A percentile compares a stretch with the other conserved stretches of the same genome.
phyloP scores from a whole-genome alignment of 2,329 filamentous ascomycete species.

The Plectosphaerella sp. region DNA sequence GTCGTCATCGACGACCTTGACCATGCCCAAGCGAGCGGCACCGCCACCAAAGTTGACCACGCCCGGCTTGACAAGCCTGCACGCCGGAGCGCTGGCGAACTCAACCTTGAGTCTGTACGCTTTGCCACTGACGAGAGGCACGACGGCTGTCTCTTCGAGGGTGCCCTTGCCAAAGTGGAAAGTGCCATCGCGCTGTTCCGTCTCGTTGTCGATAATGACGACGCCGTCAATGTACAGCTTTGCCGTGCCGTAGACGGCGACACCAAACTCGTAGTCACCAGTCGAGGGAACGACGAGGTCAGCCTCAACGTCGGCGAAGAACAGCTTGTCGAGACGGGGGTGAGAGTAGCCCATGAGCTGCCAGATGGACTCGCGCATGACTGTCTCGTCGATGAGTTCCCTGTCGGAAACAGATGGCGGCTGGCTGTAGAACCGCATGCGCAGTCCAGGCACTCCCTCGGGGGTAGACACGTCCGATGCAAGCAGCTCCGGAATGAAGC shows the following conservation, averaged over 20 bases:
- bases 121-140: constrained; percentile 52
- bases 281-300: constrained; percentile 2
- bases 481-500: constrained; percentile 48
- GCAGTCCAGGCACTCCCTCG: constrained; percentile 51
- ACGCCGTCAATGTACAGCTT: constrained; percentile 58
- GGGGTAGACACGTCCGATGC: constrained; percentile 44
- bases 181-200: constrained; percentile 55
- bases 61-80: constrained; percentile 28
- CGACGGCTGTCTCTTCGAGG: constrained; percentile 54
- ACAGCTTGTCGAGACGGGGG: background rate
- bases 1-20: constrained; percentile 39
- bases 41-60: background rate
- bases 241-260: constrained; percentile 60
- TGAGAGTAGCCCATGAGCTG: background rate
- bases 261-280: constrained; percentile 54
- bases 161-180: constrained; percentile 64
- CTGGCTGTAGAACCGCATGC: constrained; percentile 59
- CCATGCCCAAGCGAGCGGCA: background rate
- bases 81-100: constrained; percentile 54
- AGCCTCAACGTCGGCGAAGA: background rate
- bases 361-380: constrained; percentile 20
- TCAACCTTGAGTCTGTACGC: constrained; percentile 54
- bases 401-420: constrained; percentile 42
- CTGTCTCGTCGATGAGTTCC: constrained; percentile 42
- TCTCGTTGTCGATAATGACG: constrained; percentile 60